Base-by-base conservation (phyloP, 371 early-diverging fungal genomes). In the Globomyces sp. region DNA sequence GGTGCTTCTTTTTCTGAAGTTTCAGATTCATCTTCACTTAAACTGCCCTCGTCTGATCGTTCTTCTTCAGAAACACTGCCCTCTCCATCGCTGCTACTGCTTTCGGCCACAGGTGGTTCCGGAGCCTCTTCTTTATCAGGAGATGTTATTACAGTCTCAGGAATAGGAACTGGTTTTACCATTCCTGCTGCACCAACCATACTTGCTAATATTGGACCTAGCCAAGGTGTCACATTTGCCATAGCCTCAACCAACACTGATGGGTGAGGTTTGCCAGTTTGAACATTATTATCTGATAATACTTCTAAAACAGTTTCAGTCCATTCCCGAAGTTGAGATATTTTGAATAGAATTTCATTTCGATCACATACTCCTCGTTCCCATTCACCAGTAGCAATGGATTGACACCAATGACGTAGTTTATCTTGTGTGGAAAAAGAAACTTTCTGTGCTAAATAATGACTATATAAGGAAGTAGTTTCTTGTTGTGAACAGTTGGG, bases 371-470 rank as follows among this genome's bases (percentile, higher is more conserved):
- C 67, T 4, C 63, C 41, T 9, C 80, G 72, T 5, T 72, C 77
- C 40, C 58, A 65, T 46, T 70, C 71, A 1, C 80, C 80, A 49
- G 66, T 61, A 43, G 57, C 64, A 8, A 79, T 74, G 1, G 77
- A 74, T 50, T 75, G 69, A 42, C 59, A 62, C 80, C 80, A 79
- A 9, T 58, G 52, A 13, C 58, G 58, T 4, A 71, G 36, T 63
- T 63, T 49, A 6, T 9, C 24, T n/a, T 63, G 45, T n/a, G 36
- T 63, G n/a, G 63, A 63, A 48, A 63, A 50, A 37, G 52, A n/a
- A 8, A 43, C 13, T 37, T 63, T 63, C 49, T 63, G 63, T 1
- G 6, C 13, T 9, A 63, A 42, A 42, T 63, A 63, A 37, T 63
- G 63, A 4, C 36, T 42, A 41, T 10, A 52, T 3, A 36, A 41